phyloP scores from a whole-genome alignment of 441 rosid genomes.

The Raphanus hybrid region DNA sequence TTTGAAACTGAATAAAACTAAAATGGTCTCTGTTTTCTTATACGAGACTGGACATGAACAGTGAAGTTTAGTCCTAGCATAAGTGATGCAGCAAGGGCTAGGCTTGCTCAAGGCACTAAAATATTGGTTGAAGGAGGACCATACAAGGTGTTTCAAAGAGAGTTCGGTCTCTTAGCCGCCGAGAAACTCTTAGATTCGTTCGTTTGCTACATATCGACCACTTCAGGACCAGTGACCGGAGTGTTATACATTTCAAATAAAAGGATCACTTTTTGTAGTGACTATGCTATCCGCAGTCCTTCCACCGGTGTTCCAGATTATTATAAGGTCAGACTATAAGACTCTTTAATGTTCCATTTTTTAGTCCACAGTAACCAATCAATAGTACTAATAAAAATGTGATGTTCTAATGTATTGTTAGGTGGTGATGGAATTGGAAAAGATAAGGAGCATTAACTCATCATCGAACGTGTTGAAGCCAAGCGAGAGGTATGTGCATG shows the following conservation, averaged over 20 bases:
- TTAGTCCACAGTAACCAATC: background rate
- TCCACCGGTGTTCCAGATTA: conserved; percentile 61
- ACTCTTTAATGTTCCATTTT: background rate
- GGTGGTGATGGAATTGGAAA: conserved; percentile 71
- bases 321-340: conserved; percentile 60
- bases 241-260: conserved; percentile 69
- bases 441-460: conserved; percentile 59
- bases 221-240: conserved; percentile 79
- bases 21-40: background rate
- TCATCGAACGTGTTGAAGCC: conserved; percentile 64
- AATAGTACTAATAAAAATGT: background rate
- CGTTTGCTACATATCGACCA: conserved; percentile 80
- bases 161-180: conserved; percentile 54
- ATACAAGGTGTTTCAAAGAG: conserved; percentile 68
- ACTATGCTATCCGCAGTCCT: conserved; percentile 58
- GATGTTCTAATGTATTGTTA: conserved; percentile 22
- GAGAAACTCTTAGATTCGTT: conserved; percentile 79
- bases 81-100: conserved; percentile 80
- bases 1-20: background rate
- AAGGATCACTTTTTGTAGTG: conserved; percentile 72
- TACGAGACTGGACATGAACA: conserved; percentile 33
- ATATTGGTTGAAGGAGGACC: conserved; percentile 81
- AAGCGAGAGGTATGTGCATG: conserved; percentile 64
- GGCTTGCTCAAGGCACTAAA: conserved; percentile 76
- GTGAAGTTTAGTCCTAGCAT: conserved; percentile 72